Base-by-base conservation (phyloP, 768 basidiomycete genomes). In the Panaeolus cyanescens region DNA sequence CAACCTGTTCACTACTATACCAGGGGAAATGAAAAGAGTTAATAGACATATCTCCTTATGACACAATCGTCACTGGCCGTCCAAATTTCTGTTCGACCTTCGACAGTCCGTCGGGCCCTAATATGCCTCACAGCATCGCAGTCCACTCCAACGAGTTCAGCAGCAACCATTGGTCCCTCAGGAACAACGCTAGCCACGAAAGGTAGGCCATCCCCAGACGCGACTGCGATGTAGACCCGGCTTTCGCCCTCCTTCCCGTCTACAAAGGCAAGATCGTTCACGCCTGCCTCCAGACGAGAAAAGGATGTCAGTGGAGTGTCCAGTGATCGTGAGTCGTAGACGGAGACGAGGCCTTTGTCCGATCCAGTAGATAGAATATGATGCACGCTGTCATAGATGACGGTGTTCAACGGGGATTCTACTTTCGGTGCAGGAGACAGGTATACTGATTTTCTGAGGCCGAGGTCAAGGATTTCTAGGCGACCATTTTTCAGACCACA, bases 1-100 rank as follows among this genome's bases (percentile, higher is more conserved):
- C 5, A 50, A 28, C 45, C 45, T 50, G 45, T 50, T 50, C 8
- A 50, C 45, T 50, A 50, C 22, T 50, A 28, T 50, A 50, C 45
- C 22, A 50, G 15, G 45, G 19, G 4, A 50, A 28, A 50, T 28
- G 45, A 50, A 50, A 6, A 50, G 12, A 4, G 45, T 57, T 40
- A 66, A 13, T 65, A 36, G 9, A 61, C 50, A 70, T 86, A 88
- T 64, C 77, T 66, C 62, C 86, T 75, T 0, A 89, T 85, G 33
- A 88, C 67, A 0, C 85, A 86, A 73, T 90, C 89, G 64, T 90
- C 86, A 42, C 84, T 81, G 8, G 85, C 85, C 59, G 75, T 83
- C 73, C 69, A 68, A 0, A 71, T 64, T 31, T 71, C 68, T n/a
- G 60, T 62, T 20, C 58, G 50, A 28, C 45, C 45, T 4, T 56